phyloP scores from a whole-genome alignment of 192 early-diverging fungal genomes.

The Coemansia sp. region DNA sequence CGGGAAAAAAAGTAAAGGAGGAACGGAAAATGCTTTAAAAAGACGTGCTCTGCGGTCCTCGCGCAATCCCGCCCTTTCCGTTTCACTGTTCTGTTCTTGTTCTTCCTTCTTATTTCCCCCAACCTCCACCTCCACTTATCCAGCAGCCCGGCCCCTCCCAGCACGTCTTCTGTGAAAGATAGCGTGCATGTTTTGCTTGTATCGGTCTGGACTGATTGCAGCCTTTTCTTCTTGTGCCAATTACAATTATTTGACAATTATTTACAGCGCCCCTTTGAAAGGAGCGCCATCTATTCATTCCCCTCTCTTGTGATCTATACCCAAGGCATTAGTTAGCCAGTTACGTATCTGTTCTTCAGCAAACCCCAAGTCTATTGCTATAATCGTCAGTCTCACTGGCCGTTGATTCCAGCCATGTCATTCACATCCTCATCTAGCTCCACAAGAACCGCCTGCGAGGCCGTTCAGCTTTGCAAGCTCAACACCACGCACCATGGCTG shows the following conservation, averaged over 20 bases:
- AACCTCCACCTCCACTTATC: neutral
- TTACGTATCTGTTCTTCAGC: neutral
- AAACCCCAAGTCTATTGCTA: neutral
- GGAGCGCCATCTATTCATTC: too few species aligned
- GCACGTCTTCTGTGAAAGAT: too few species aligned
- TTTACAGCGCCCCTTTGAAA: too few species aligned
- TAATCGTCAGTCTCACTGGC: neutral
- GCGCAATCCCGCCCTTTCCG: neutral
- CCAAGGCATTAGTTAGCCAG: too few species aligned
- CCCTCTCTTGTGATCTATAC: too few species aligned
- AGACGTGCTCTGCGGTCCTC: neutral
- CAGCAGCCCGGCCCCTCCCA: too few species aligned
- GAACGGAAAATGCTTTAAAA: neutral
- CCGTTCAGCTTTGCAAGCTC: constrained; percentile 42
- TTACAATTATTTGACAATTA: too few species aligned
- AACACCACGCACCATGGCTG: constrained; percentile 38
- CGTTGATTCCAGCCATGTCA: constrained; percentile 17
- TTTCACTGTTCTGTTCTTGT: neutral
- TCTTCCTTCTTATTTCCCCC: neutral
- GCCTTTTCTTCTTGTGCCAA: too few species aligned
- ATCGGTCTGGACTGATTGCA: constrained; percentile 9
- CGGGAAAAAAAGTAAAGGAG: neutral
- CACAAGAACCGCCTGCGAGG: constrained; percentile 25
- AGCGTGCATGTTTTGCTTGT: neutral
- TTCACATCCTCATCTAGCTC: constrained; percentile 34